Conservation (phyloP, 768 basidiomycete genomes). For the Artomyces pyxidatus region DNA sequence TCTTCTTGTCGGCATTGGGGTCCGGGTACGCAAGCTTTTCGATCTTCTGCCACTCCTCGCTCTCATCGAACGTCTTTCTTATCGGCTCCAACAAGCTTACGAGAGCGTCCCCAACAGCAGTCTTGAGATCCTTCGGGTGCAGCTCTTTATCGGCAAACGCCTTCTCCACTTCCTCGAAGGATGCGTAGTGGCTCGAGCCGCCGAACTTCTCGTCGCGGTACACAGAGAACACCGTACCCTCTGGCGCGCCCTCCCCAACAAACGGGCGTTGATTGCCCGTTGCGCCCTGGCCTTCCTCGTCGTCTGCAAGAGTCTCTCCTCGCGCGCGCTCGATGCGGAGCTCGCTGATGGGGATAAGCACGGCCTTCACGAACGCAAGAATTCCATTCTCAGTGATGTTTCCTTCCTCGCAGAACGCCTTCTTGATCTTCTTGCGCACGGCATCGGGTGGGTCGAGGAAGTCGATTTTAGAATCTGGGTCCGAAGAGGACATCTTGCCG, state of each 20-base stretch:
- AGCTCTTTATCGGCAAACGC: slow-evolving; percentile 72
- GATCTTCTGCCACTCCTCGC: slow-evolving; percentile 72
- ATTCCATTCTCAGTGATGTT: slow-evolving; percentile 84
- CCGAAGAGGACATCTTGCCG: slow-evolving; percentile 97
- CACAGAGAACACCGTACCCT: slow-evolving; percentile 77
- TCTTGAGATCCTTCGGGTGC: slow-evolving; percentile 89
- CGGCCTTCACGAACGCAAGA: slow-evolving; percentile 75
- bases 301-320: slow-evolving; percentile 36
- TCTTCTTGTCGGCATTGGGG: slow-evolving; percentile 54
- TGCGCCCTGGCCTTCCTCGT: slow-evolving; percentile 36
- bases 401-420: slow-evolving; percentile 92
- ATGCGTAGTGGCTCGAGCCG: slow-evolving; percentile 66
- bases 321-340: slow-evolving; percentile 53
- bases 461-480: slow-evolving; percentile 97
- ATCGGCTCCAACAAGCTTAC: slow-evolving; percentile 73
- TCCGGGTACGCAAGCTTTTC: slow-evolving; percentile 82
- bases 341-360: slow-evolving; percentile 82
- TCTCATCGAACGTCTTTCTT: slow-evolving; percentile 63
- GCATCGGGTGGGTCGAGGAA: slow-evolving; percentile 83
- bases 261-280: slow-evolving; percentile 55
- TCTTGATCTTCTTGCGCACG: slow-evolving; percentile 84
- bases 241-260: slow-evolving; percentile 58
- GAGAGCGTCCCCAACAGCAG: slow-evolving; percentile 65
- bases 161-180: slow-evolving; percentile 55
- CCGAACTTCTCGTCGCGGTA: slow-evolving; percentile 74